These are phyloP conservation scores for Astrephomene gubernaculifera DNA, from an alignment of 139 green algal genomes.

Conservation along the genomic window DNA sequence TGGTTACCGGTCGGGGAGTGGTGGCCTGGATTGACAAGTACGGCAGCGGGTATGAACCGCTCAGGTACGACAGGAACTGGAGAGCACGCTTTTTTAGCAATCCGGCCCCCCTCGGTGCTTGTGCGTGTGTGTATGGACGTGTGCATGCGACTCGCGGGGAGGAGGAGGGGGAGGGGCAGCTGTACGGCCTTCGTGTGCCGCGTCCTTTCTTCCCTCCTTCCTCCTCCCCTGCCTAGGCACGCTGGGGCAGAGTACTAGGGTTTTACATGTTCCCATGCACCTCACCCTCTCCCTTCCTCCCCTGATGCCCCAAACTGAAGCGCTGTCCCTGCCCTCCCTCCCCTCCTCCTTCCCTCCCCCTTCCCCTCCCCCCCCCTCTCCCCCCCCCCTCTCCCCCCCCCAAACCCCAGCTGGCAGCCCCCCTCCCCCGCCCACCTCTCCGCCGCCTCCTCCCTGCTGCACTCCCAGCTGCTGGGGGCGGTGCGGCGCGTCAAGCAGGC, in stretches of 20 bases:
- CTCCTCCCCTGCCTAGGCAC: too few relatives aligned
- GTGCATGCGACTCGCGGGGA: not conserved
- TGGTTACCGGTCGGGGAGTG: conserved; percentile 26
- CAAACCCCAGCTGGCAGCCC: conserved; percentile 9
- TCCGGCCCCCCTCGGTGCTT: too few relatives aligned
- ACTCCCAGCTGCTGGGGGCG: conserved; percentile 21
- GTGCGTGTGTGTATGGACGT: not conserved
- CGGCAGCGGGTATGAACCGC: conserved; percentile 32
- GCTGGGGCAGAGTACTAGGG: not conserved
- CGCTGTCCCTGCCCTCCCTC: not conserved
- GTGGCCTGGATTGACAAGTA: conserved; percentile 59
- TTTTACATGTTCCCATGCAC: not conserved
- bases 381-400: too few relatives aligned
- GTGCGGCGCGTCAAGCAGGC: conserved; percentile 32
- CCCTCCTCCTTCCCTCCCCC: not conserved
- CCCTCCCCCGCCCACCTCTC: not conserved
- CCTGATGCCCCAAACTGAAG: not conserved
- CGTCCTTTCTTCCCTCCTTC: too few relatives aligned
- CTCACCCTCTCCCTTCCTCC: not conserved
- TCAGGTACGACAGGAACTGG: conserved; percentile 23
- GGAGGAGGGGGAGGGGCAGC: not conserved
- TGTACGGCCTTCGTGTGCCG: too few relatives aligned
- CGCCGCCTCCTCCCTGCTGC: conserved; percentile 43
- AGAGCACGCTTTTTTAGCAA: not conserved
- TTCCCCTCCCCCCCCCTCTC: conserved; percentile 36